Evolutionary conservation across 805 yeast genomes (phyloP), one percentile per base, ranked within the genome.

Genomic region (Schwanniomyces vanrijiae): DNA sequence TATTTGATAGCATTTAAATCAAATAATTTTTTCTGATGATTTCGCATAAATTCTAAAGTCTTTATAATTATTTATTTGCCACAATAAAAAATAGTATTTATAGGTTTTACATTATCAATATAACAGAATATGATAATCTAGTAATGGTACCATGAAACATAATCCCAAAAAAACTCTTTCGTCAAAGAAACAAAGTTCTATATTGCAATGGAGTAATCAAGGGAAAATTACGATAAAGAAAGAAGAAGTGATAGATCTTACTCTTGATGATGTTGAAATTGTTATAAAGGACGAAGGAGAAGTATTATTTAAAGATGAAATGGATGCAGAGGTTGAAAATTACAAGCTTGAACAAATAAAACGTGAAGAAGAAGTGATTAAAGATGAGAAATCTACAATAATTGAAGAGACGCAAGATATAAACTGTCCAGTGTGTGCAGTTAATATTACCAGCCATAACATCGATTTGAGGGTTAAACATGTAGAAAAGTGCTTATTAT

Each of bases 341-440:
- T n/a, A n/a, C n/a, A n/a, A n/a, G n/a, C n/a, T n/a, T n/a, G n/a
- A n/a, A n/a, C n/a, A n/a, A n/a, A n/a, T n/a, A n/a, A n/a, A n/a
- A n/a, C n/a, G n/a, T n/a, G n/a, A n/a, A 18, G 26, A 19, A 37
- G 7, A 7, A 19, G 28, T 19, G 8, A 16, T 7, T n/a, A n/a
- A 8, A 9, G n/a, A 9, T 16, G 19, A n/a, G 37, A n/a, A n/a
- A n/a, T n/a, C n/a, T n/a, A n/a, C n/a, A n/a, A n/a, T n/a, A n/a
- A 25, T 14, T 10, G 43, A 26, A 24, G 29, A 37, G 16, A 19
- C n/a, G 2, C 3, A 25, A 16, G 42, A 48, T 11, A 43, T 54
- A 8, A n/a, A 19, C 14, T 84, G 90, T 55, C 89, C 88, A 0
- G 60, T 83, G 1, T 84, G 90, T 53, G 45, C 49, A 5, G 44